phyloP scores from a whole-genome alignment of 2,329 filamentous ascomycete genomes.

The Stachybotrys chlorohalonatus region DNA sequence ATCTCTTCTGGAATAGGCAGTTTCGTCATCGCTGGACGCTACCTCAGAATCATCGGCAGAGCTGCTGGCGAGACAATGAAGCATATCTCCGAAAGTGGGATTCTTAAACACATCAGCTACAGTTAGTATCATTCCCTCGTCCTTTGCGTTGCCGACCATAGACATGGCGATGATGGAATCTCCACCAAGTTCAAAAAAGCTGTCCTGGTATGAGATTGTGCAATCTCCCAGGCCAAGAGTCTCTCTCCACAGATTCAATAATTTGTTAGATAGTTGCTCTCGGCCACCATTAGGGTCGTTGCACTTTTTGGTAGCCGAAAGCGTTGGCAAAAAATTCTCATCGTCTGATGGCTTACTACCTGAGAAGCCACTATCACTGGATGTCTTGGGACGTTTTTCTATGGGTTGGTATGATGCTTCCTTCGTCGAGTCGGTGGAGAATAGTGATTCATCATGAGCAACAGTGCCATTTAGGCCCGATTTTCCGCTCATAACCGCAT shows the following conservation, averaged over 20 bases:
- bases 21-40: constrained; percentile 3
- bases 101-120: constrained; percentile 13
- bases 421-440: background rate
- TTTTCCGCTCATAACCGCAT: background rate
- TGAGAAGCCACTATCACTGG: background rate
- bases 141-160: constrained; percentile 9
- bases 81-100: constrained; percentile 2
- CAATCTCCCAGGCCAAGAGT: constrained; percentile 2
- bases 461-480: background rate
- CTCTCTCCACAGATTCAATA: constrained; percentile 3
- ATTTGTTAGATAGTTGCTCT: constrained; percentile 5
- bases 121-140: constrained; percentile 5
- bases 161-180: constrained; percentile 13
- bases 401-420: background rate
- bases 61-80: background rate
- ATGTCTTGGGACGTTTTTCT: background rate
- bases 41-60: constrained; percentile 1
- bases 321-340: background rate
- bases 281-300: background rate
- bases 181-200: constrained; percentile 10
- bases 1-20: constrained; percentile 2
- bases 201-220: constrained; percentile 4
- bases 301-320: background rate
- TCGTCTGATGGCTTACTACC: background rate
- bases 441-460: background rate